phyloP scores from a whole-genome alignment of 306 rosid species.

The Carpinus fangiana region DNA sequence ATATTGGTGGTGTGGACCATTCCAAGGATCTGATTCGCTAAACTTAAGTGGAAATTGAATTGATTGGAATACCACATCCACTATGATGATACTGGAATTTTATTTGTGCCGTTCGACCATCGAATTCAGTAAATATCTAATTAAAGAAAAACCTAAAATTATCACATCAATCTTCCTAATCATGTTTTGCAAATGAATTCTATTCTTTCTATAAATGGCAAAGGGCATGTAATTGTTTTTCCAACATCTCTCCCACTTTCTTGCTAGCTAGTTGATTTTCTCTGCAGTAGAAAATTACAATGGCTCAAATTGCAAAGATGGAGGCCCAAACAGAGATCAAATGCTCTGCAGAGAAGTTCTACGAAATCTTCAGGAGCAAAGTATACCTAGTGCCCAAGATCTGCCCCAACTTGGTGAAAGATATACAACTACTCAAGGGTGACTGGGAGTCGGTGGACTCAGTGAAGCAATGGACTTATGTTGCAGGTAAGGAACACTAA shows the following conservation, averaged over 20 bases:
- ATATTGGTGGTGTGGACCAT: background rate
- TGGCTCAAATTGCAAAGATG: constrained; percentile 30
- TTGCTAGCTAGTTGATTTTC: background rate
- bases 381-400: constrained; percentile 24
- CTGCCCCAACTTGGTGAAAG: constrained; percentile 27
- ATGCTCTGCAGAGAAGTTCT: constrained; percentile 20
- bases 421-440: constrained; percentile 19
- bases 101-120: too few relatives aligned
- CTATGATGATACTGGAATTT: too few relatives aligned
- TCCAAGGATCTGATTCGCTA: background rate
- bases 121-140: too few relatives aligned
- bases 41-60: too few relatives aligned
- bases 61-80: too few relatives aligned
- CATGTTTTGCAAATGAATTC: background rate
- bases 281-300: background rate
- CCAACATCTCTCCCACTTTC: background rate
- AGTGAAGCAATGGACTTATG: constrained; percentile 32
- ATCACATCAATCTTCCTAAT: background rate
- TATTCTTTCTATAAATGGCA: background rate
- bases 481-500: background rate
- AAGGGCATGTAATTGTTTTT: background rate
- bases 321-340: constrained; percentile 23
- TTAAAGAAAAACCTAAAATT: too few relatives aligned
- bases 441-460: constrained; percentile 31
- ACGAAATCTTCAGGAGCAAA: constrained; percentile 20